A percentile compares a stretch with the other conserved stretches of the same genome.
Conservation (phyloP, 176 grass and related monocot species). For the Musa acuminata region DNA sequence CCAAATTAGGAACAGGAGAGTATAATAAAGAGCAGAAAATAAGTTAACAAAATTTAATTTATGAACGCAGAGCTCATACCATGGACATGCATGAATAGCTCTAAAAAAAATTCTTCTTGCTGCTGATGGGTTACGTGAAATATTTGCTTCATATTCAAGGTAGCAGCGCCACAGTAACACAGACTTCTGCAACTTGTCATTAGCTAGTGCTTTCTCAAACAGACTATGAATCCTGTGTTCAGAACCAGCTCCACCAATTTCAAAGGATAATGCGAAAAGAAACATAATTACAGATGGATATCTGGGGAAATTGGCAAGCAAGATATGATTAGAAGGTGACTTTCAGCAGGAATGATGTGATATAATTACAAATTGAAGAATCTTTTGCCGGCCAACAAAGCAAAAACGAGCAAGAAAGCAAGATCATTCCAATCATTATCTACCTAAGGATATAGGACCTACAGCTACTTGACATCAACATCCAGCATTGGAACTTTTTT, state of each 20-base stretch:
- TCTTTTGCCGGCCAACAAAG: not conserved
- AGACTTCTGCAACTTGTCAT: conserved; percentile 85
- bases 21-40: not conserved
- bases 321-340: not conserved
- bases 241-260: conserved; percentile 64
- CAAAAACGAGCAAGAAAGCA: not conserved
- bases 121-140: conserved; percentile 51
- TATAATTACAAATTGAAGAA: not conserved
- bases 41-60: not conserved
- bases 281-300: conserved; percentile 60
- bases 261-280: conserved; percentile 79
- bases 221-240: conserved; percentile 74
- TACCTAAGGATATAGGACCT: too few species aligned
- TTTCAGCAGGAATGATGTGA: not conserved
- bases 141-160: conserved; percentile 66
- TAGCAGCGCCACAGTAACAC: conserved; percentile 85
- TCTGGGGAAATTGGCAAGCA: conserved; percentile 23
- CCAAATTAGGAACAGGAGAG: not conserved
- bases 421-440: not conserved
- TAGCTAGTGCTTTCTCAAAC: conserved; percentile 80
- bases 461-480: not conserved
- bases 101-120: conserved; percentile 84
- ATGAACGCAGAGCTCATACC: conserved; percentile 35
- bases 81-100: conserved; percentile 97
- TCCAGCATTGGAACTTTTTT: not conserved